These are phyloP conservation scores for Penicillium sp. DNA, from an alignment of 2,329 filamentous ascomycete genomes.

Conservation along the genomic window DNA sequence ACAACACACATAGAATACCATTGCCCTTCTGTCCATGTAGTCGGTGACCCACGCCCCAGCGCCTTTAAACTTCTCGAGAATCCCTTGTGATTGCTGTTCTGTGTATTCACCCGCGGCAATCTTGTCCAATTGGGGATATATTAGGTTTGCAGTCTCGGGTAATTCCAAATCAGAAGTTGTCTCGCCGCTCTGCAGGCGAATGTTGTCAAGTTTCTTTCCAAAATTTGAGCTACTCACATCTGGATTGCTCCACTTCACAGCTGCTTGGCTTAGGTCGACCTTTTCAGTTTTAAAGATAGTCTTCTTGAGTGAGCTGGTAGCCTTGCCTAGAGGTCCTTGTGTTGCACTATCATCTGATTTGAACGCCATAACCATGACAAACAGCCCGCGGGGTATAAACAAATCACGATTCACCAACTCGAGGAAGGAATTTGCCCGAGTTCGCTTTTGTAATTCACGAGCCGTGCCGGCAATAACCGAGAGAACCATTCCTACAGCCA, in stretches of 20 bases:
- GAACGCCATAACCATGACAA: conserved; percentile 27
- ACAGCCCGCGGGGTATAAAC: conserved; percentile 29
- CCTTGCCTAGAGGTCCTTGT: neutral
- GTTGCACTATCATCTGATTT: conserved; percentile 8
- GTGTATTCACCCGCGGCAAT: neutral
- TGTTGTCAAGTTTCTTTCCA: neutral
- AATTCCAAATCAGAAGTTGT: neutral
- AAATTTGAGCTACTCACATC: neutral
- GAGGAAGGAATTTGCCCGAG: conserved; percentile 23
- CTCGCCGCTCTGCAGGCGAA: neutral
- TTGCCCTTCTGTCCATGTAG: neutral
- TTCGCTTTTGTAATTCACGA: conserved; percentile 24
- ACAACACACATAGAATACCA: neutral
- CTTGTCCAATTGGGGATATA: conserved; percentile 2
- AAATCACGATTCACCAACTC: conserved; percentile 25
- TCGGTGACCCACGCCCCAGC: neutral
- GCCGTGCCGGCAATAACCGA: conserved; percentile 23
- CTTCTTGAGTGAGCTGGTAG: neutral
- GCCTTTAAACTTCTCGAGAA: neutral
- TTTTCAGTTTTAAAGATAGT: conserved; percentile 6
- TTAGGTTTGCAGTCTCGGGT: neutral
- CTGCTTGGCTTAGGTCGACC: conserved; percentile 2
- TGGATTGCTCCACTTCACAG: neutral
- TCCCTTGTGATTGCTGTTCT: neutral
- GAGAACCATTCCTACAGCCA: conserved; percentile 20